phyloP scores from a whole-genome alignment of 306 rosid species.

The Luffa acutangula region DNA sequence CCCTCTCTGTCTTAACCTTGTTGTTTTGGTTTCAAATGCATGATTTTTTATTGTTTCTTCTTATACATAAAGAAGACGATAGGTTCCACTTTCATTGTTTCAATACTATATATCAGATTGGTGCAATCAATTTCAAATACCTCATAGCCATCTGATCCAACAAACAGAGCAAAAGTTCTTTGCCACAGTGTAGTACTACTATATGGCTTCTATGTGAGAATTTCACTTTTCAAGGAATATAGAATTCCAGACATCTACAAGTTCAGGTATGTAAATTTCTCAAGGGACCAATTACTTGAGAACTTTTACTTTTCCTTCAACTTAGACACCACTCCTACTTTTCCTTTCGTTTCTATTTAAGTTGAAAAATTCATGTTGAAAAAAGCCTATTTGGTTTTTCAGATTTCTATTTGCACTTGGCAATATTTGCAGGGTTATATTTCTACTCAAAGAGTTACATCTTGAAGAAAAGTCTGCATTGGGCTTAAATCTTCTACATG shows the following conservation, averaged over 20 bases:
- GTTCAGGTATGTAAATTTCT: background rate
- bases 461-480: background rate
- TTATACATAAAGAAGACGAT: background rate
- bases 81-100: background rate
- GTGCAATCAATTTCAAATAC: background rate
- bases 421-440: background rate
- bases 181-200: background rate
- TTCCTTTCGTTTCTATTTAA: background rate
- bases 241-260: background rate
- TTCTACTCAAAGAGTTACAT: background rate
- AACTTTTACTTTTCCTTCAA: background rate
- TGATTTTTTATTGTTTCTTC: background rate
- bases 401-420: background rate
- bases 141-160: background rate
- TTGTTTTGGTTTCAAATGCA: background rate
- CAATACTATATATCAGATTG: background rate
- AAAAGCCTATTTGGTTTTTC: background rate
- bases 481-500: background rate
- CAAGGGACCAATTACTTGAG: background rate
- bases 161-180: background rate
- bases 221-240: background rate
- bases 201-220: background rate
- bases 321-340: background rate
- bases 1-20: background rate
- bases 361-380: background rate